Conservation (phyloP, 1,139 yeast genomes). For the Suhomyces ambrosiae region DNA sequence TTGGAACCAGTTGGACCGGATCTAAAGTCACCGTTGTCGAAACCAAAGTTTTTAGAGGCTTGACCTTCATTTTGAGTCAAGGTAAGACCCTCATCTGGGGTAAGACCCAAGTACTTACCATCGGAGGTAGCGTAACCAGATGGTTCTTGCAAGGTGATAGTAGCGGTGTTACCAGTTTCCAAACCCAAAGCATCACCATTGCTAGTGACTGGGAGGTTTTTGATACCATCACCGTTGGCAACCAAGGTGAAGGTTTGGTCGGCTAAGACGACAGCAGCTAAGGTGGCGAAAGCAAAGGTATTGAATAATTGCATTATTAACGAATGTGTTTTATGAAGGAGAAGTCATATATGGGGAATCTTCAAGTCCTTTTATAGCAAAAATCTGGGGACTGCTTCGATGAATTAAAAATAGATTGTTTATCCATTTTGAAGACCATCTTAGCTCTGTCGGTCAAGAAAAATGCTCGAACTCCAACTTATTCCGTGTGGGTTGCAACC, state of each 20-base stretch:
- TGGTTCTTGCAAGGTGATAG: constrained; percentile 33
- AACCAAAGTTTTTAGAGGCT: constrained; percentile 34
- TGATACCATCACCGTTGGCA: constrained; percentile 29
- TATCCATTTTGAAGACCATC: background rate
- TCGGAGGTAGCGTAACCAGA: constrained; percentile 28
- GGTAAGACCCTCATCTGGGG: constrained; percentile 18
- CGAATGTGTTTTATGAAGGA: constrained; percentile 2
- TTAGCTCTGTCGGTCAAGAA: background rate
- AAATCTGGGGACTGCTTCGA: background rate
- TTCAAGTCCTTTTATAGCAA: background rate
- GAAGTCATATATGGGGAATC: background rate
- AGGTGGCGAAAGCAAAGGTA: constrained; percentile 26
- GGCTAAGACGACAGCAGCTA: constrained; percentile 32
- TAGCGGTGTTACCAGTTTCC: constrained; percentile 22
- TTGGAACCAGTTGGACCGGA: constrained; percentile 19
- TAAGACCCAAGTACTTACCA: constrained; percentile 23
- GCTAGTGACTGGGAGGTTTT: constrained; percentile 23
- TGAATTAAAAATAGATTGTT: background rate
- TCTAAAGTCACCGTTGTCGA: constrained; percentile 29
- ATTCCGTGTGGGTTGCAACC: background rate
- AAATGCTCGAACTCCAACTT: background rate
- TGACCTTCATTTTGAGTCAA: constrained; percentile 16
- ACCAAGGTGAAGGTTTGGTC: constrained; percentile 32
- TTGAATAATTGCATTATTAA: constrained; percentile 23
- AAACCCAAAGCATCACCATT: constrained; percentile 20